Evolutionary conservation across 2,329 filamentous ascomycete genomes (phyloP).

Genomic region (Fusarium nematophilum): DNA sequence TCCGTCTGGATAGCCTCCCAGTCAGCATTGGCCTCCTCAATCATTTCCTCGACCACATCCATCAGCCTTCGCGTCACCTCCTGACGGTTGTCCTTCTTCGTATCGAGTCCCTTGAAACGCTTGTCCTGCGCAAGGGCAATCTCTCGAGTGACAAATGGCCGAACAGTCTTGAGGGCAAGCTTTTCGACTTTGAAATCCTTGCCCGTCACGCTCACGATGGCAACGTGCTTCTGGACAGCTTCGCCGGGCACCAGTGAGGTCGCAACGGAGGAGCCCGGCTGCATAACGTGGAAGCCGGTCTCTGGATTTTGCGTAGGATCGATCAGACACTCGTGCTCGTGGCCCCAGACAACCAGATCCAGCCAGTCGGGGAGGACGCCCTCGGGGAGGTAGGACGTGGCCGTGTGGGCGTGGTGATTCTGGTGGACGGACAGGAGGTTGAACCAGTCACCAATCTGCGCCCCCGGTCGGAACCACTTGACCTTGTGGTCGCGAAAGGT

Average conservation of each 20-base stretch:
- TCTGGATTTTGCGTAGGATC: conserved; percentile 86
- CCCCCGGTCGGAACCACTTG: conserved; percentile 87
- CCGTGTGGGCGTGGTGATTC: conserved; percentile 91
- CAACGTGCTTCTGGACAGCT: conserved; percentile 89
- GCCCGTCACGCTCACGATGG: conserved; percentile 85
- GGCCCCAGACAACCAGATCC: conserved; percentile 94
- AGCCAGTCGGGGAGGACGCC: conserved; percentile 92
- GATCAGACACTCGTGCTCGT: conserved; percentile 96
- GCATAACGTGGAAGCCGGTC: conserved; percentile 94
- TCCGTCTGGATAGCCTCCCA: conserved; percentile 84
- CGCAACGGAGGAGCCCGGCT: conserved; percentile 94
- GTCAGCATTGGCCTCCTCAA: conserved; percentile 82
- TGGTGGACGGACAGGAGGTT: conserved; percentile 96
- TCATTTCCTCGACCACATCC: conserved; percentile 84
- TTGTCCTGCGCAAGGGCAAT: conserved; percentile 81
- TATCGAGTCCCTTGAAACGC: conserved; percentile 80
- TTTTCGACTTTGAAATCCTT: conserved; percentile 84
- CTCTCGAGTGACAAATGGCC: conserved; percentile 90
- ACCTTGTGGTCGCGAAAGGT: conserved; percentile 95
- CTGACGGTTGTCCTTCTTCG: conserved; percentile 83
- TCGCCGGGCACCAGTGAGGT: conserved; percentile 93
- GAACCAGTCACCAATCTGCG: conserved; percentile 91
- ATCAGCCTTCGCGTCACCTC: conserved; percentile 83
- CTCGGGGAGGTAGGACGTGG: conserved; percentile 94
- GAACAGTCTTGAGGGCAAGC: conserved; percentile 85